A percentile compares a stretch with the other conserved stretches of the same genome.
phyloP scores from a whole-genome alignment of 139 green algal species.

The Asterochloris erici region DNA sequence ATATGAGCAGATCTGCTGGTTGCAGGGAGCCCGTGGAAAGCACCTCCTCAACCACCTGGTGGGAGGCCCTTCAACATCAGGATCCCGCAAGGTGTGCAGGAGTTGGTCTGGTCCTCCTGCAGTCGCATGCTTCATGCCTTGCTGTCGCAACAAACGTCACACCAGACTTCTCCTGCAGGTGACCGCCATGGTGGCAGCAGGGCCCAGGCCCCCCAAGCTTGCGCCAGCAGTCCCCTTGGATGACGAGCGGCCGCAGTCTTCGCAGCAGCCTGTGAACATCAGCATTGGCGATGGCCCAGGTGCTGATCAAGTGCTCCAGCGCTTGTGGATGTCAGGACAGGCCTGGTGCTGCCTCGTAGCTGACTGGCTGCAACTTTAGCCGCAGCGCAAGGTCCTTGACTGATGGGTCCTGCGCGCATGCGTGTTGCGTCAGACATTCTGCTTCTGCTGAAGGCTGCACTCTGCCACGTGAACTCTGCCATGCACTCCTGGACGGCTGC shows the following conservation, averaged over 20 bases:
- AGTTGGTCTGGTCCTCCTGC: neutral
- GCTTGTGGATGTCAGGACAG: neutral
- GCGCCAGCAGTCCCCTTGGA: neutral
- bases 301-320: neutral
- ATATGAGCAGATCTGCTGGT: too few species aligned
- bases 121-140: neutral
- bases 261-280: conserved; percentile 17
- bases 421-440: too few species aligned
- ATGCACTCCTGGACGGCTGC: neutral
- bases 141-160: neutral
- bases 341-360: too few species aligned
- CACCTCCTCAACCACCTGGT: neutral
- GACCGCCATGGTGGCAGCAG: neutral
- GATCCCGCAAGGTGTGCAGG: neutral
- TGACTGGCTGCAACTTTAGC: too few species aligned
- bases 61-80: neutral
- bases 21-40: conserved; percentile 2
- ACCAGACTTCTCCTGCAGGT: neutral
- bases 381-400: too few species aligned
- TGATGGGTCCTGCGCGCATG: too few species aligned
- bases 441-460: too few species aligned
- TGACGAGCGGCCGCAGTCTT: neutral
- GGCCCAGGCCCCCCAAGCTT: neutral
- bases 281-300: conserved; percentile 25
- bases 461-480: neutral